Evolutionary conservation across 371 early-diverging fungal genomes (phyloP).

Genomic region (Mucor velutinosus): DNA sequence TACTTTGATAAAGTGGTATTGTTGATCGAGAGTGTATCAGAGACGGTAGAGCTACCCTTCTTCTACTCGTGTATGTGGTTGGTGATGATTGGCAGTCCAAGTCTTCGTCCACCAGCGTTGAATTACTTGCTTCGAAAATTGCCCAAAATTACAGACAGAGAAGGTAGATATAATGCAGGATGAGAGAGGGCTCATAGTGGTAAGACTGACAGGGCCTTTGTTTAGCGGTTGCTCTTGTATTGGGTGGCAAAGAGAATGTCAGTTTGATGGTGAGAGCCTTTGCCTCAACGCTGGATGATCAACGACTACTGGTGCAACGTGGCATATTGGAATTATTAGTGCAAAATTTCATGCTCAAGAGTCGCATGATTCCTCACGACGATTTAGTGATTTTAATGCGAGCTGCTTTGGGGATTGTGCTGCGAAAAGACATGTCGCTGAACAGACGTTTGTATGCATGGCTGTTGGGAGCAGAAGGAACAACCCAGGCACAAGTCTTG

Average conservation of each 20-base stretch:
- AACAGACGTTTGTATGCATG: slow-evolving; percentile 90
- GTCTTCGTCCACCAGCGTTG: slow-evolving; percentile 72
- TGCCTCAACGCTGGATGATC: slow-evolving; percentile 72
- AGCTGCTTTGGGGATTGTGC: slow-evolving; percentile 77
- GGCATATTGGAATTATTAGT: slow-evolving; percentile 85
- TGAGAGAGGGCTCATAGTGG: too few relatives aligned
- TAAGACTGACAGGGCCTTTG: too few relatives aligned
- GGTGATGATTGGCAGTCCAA: slow-evolving; percentile 70
- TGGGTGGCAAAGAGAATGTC: slow-evolving; percentile 67
- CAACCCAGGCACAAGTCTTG: slow-evolving; percentile 32
- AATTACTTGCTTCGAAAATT: slow-evolving; percentile 77
- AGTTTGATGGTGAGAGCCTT: slow-evolving; percentile 80
- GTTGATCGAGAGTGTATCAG: slow-evolving; percentile 70
- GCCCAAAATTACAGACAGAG: slow-evolving; percentile 66
- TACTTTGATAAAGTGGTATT: slow-evolving; percentile 74
- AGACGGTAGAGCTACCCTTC: slow-evolving; percentile 69
- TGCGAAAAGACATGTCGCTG: slow-evolving; percentile 93
- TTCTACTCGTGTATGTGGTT: slow-evolving; percentile 87
- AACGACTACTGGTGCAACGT: slow-evolving; percentile 80
- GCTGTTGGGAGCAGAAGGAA: slow-evolving; percentile 64
- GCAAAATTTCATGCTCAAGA: slow-evolving; percentile 72
- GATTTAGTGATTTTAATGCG: slow-evolving; percentile 68
- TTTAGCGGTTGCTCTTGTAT: slow-evolving; percentile 65
- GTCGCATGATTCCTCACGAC: slow-evolving; percentile 64
- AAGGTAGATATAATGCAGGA: too few relatives aligned